These are phyloP conservation scores for Laetiporus sulphureus DNA, from an alignment of 1,284 basidiomycete species.

Conservation along the genomic window DNA sequence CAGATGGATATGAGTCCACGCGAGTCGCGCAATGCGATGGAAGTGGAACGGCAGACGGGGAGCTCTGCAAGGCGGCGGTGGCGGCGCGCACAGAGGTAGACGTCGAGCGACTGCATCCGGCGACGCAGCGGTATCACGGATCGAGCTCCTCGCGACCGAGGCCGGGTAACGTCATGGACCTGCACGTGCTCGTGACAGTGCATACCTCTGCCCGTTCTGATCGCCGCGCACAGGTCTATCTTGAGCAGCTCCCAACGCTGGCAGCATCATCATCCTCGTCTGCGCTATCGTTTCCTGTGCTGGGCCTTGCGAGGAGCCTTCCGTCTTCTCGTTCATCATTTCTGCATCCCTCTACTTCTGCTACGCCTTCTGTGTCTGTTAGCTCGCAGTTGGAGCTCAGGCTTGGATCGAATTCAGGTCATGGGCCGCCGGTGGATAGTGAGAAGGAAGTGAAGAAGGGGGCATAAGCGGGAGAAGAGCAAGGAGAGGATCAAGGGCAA, in stretches of 20 bases:
- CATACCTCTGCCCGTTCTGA: conserved; percentile 23
- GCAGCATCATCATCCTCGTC: conserved; percentile 16
- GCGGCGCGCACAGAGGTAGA: conserved; percentile 13
- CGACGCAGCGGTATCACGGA: conserved; percentile 44
- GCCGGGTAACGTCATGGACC: conserved; percentile 71
- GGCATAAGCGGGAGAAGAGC: conserved; percentile 3
- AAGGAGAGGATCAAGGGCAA: conserved; percentile 4
- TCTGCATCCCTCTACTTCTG: conserved; percentile 11
- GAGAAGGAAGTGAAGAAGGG: conserved; percentile 5
- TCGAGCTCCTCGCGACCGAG: conserved; percentile 82
- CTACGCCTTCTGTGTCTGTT: conserved; percentile 12
- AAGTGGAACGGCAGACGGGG: conserved; percentile 9
- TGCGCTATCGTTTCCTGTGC: conserved; percentile 19
- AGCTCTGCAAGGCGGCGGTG: conserved; percentile 5
- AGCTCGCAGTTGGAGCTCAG: conserved; percentile 7
- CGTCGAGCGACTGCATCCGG: conserved; percentile 8
- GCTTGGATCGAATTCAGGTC: conserved; percentile 8
- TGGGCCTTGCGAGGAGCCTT: conserved; percentile 15
- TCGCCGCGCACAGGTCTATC: conserved; percentile 26
- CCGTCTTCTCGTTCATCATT: conserved; percentile 18
- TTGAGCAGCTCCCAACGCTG: conserved; percentile 26
- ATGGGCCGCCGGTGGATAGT: conserved; percentile 5
- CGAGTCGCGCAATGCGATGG: conserved; percentile 12
- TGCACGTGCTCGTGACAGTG: conserved; percentile 72
- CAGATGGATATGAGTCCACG: neutral